Evolutionary conservation across 805 yeast species (phyloP), one percentile per base, ranked within the genome.

Genomic region (Pichia ethanolica): DNA sequence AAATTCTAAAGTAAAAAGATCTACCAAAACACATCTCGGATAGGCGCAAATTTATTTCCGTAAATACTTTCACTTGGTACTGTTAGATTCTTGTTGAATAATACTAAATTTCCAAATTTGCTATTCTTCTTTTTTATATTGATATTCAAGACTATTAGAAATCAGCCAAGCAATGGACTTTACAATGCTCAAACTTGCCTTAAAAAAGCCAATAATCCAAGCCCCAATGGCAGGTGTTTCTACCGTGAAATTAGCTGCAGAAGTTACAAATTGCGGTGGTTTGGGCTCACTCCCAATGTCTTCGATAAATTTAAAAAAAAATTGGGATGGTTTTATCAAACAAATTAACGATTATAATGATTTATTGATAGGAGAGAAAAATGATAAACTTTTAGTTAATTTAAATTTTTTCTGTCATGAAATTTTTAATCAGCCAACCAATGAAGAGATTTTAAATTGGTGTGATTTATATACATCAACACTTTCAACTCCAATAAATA

Each of bases 131-230:
- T 20, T 20, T 20, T 20, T 20, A 3, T 20, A 20, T 20, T 20
- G 20, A 20, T 20, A 20, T 20, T 20, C 20, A 20, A 20, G 20
- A 20, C 3, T 20, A 20, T 20, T 20, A 20, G 20, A 20, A 20
- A 20, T 20, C 20, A 20, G 20, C 20, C 20, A 20, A 20, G 2
- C 20, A 20, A 20, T 20, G 20, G 3, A 20, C 20, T 20, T 20
- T 20, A 20, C 20, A 20, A 20, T 20, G 20, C 20, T 20, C 20
- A 20, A 20, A 20, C 20, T 20, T 20, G 20, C 20, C 20, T 20
- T 32, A 14, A 13, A 39, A 44, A 33, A 39, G 34, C 32, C 41
- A 44, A 45, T 45, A 40, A 35, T 51, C 44, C 36, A 13, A 36
- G 28, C 36, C 25, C 41, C 39, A 45, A 20, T 42, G 38, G 41